A percentile compares a stretch with the other conserved stretches of the same genome.
These are phyloP conservation scores for Epichloe elymi DNA, from an alignment of 2,329 filamentous ascomycete genomes.

Conservation along the genomic window DNA sequence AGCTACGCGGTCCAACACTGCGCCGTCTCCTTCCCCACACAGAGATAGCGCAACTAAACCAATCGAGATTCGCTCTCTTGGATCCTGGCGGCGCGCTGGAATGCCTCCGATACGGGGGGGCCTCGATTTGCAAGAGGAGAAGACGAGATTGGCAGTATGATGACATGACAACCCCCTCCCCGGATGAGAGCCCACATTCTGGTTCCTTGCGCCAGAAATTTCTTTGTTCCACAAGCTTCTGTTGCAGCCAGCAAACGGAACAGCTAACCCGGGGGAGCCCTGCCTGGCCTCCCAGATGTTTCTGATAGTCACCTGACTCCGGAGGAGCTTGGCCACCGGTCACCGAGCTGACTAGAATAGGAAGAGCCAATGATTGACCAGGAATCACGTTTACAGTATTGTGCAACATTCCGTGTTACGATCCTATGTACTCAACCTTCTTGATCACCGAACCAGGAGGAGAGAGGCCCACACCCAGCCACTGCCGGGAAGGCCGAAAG, in stretches of 20 bases:
- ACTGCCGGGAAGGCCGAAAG: slow-evolving; percentile 2
- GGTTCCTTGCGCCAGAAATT: too few species aligned
- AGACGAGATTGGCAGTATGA: too few species aligned
- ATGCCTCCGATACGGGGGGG: slow-evolving; percentile 11
- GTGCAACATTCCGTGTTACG: too few species aligned
- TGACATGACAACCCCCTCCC: too few species aligned
- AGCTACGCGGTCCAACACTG: too few species aligned
- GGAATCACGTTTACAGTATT: too few species aligned
- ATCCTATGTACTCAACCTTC: too few species aligned
- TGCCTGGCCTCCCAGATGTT: neutral
- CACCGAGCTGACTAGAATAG: neutral
- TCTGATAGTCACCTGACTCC: neutral
- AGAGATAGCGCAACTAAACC: slow-evolving; percentile 6
- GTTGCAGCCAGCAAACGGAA: too few species aligned
- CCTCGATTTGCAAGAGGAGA: too few species aligned
- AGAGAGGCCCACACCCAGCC: neutral
- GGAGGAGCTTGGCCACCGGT: neutral
- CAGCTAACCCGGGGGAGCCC: neutral
- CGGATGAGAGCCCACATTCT: too few species aligned
- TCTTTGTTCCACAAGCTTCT: too few species aligned
- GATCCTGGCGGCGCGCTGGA: slow-evolving; percentile 5
- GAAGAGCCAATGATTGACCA: neutral
- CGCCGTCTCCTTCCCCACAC: slow-evolving; percentile 4
- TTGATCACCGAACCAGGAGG: neutral
- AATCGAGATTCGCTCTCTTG: neutral